phyloP scores from a whole-genome alignment of 345 rosid species.

The Eucalyptus pauciflora region DNA sequence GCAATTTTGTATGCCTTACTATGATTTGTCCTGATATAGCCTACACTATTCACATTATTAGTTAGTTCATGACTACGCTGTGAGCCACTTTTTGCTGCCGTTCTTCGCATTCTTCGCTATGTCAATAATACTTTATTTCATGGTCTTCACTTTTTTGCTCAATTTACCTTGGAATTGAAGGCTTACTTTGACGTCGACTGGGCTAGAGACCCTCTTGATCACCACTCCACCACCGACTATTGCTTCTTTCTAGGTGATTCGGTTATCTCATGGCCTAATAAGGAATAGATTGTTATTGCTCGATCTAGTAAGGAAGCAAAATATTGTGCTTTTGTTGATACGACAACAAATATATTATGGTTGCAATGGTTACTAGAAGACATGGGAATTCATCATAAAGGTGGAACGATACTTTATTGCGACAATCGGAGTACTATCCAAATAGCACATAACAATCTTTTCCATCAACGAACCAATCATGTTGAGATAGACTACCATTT shows the following conservation, averaged over 20 bases:
- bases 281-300: background rate
- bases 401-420: fast-evolving
- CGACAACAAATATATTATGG: background rate
- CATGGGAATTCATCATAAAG: background rate
- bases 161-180: background rate
- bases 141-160: background rate
- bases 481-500: background rate
- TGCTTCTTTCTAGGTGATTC: background rate
- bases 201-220: background rate
- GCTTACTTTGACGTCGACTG: background rate
- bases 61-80: background rate
- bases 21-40: background rate
- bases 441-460: background rate
- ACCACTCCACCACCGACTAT: background rate
- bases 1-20: background rate
- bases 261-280: too few species aligned
- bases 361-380: background rate
- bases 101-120: background rate
- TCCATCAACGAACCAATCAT: background rate
- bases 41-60: background rate
- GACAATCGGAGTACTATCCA: background rate
- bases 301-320: background rate
- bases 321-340: background rate
- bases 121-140: background rate
- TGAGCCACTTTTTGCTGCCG: background rate